phyloP scores from a whole-genome alignment of 371 early-diverging fungal species.

The Parasitella parasitica region DNA sequence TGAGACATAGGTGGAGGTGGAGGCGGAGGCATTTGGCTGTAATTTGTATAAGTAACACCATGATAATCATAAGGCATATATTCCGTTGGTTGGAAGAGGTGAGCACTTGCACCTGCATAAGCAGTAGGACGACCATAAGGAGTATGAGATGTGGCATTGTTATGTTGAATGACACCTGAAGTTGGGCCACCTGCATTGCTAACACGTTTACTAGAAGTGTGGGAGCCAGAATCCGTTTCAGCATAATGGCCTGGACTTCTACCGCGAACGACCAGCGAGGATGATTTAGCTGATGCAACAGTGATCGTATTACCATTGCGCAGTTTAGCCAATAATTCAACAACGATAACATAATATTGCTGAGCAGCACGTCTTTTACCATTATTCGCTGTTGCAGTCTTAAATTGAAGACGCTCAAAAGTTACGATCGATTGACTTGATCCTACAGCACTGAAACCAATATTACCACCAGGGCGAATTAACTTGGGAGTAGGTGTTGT shows the following conservation, averaged over 20 bases:
- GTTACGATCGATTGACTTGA: constrained; percentile 55
- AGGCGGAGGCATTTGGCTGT: constrained; percentile 11
- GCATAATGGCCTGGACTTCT: constrained; percentile 90
- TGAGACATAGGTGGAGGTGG: constrained; percentile 13
- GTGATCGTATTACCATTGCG: constrained; percentile 45
- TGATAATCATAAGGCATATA: constrained; percentile 25
- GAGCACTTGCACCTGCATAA: constrained; percentile 17
- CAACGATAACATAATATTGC: constrained; percentile 77
- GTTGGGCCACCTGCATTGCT: background rate
- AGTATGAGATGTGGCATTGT: background rate
- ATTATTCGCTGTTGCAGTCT: constrained; percentile 90
- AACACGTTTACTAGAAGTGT: constrained; percentile 48
- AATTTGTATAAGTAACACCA: constrained; percentile 15
- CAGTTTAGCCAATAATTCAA: constrained; percentile 63
- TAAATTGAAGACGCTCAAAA: constrained; percentile 93
- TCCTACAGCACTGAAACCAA: constrained; percentile 42
- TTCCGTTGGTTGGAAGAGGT: constrained; percentile 21
- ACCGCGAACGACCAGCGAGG: constrained; percentile 85
- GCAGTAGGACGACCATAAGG: constrained; percentile 12
- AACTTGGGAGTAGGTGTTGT: constrained; percentile 62
- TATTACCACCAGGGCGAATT: constrained; percentile 57
- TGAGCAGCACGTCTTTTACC: constrained; percentile 84
- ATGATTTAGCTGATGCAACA: constrained; percentile 71
- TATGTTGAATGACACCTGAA: background rate
- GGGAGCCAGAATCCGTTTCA: constrained; percentile 43